phyloP scores from a whole-genome alignment of 208 protist species.

The Crithidia thermophila region DNA sequence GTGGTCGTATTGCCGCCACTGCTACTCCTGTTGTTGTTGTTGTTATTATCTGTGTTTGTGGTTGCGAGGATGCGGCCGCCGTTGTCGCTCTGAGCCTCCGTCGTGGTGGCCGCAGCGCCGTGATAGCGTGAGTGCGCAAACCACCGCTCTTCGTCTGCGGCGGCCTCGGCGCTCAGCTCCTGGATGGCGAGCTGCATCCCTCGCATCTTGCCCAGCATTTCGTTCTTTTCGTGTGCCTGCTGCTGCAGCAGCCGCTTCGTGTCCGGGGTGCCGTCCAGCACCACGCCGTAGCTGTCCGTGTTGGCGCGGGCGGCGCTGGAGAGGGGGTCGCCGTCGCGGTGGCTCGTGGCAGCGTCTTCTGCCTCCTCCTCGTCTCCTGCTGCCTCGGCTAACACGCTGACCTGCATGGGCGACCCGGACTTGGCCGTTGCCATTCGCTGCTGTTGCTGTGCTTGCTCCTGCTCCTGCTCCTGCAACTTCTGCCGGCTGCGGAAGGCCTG shows the following conservation, averaged over 20 bases:
- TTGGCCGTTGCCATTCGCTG: background rate
- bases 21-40: background rate
- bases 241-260: slow-evolving; percentile 18
- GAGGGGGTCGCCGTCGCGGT: too few relatives aligned
- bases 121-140: background rate
- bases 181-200: slow-evolving; percentile 46
- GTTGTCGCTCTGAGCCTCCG: background rate
- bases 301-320: background rate
- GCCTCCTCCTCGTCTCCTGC: background rate
- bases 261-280: slow-evolving; percentile 13
- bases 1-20: too few relatives aligned
- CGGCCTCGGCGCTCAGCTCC: slow-evolving; percentile 40
- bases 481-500: slow-evolving; percentile 27
- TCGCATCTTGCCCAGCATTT: slow-evolving; percentile 51
- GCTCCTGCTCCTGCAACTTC: slow-evolving; percentile 14
- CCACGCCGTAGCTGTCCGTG: slow-evolving; percentile 3
- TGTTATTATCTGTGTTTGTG: background rate
- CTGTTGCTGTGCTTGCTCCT: slow-evolving; percentile 3
- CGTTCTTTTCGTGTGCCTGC: slow-evolving; percentile 34
- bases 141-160: slow-evolving; percentile 33
- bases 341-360: background rate
- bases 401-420: background rate
- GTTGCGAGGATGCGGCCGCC: background rate
- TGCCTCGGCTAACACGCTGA: background rate
- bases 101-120: background rate